Evolutionary conservation across 768 basidiomycete species (phyloP), one percentile per base, ranked within the genome.

Genomic region (Epithele typhae): DNA sequence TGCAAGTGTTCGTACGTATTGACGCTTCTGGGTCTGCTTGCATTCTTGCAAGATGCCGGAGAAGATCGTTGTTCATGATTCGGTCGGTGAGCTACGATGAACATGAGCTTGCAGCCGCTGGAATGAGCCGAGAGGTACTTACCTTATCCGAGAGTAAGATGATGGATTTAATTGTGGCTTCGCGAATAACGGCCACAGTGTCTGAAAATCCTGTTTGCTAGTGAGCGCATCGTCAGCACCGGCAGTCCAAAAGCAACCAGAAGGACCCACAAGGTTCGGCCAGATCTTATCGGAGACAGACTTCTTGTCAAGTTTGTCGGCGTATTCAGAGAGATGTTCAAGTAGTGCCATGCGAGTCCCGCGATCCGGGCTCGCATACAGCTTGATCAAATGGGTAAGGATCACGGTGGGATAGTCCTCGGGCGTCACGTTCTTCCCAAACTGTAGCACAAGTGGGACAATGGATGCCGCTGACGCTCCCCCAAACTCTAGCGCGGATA

Each of bases 191-290:
- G 1, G 94, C 84, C 2, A 98, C 90, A 0, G 93, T 94, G 61
- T 99, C 96, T 3, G 86, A 77, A 60, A 98, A 98, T 0, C 96
- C 96, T 3, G 91, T 90, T 82, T 95, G 91, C 93, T 95, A 37
- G 0, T 17, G 8, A 30, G 27, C 27, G 7, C 8, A 14, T 30
- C 14, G 27, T 30, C 27, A 30, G 27, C 7, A 7, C 7, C 27
- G 8, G 8, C 27, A 30, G 14, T 7, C 27, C 8, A 30, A 30
- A 10, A 2, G 35, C 0, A 11, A 7, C 2, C n/a, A 3, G 4
- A 18, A 27, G 25, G 22, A 6, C 84, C 54, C 58, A 96, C 92
- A 34, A 99, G 68, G 69, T 93, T 80, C 1, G 96, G 94, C 79
- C 93, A 99, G 15, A 99, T 77, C 58, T 89, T 90, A 35, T 95